These are phyloP conservation scores for Ceriops zippeliana DNA, from an alignment of 345 rosid species.

Conservation along the genomic window DNA sequence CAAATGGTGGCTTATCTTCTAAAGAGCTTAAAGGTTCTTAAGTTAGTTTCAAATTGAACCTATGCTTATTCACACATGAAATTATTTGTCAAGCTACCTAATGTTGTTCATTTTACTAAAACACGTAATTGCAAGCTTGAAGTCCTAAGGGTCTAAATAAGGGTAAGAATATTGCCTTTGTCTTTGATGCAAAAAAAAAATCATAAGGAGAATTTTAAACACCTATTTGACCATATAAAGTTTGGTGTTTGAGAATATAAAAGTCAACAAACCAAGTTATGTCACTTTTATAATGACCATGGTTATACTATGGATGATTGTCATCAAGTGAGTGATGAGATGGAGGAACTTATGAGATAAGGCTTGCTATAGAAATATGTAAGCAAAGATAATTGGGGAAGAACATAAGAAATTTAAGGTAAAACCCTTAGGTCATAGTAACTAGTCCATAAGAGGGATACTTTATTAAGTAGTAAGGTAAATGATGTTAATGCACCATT, in stretches of 20 bases:
- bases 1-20: constrained; percentile 36
- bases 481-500: no score
- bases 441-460: no score
- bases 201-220: constrained; percentile 55
- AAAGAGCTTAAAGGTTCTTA: constrained; percentile 48
- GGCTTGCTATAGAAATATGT: no score
- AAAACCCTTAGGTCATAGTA: no score
- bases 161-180: constrained; percentile 64
- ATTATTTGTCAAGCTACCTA: constrained; percentile 43
- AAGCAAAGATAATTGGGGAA: no score
- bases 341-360: no score
- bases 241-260: constrained; percentile 78
- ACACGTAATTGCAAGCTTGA: constrained; percentile 83
- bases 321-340: no score
- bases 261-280: constrained; percentile 12
- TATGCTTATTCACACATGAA: constrained; percentile 62
- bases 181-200: constrained; percentile 75
- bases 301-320: no score
- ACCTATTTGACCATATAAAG: constrained; percentile 68
- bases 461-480: no score
- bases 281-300: no score
- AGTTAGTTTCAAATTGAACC: constrained; percentile 48
- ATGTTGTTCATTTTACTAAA: constrained; percentile 55
- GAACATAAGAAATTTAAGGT: no score
- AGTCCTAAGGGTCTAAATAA: constrained; percentile 55